Conservation (phyloP, 495 filamentous ascomycete genomes). For the Neurospora sp. region DNA sequence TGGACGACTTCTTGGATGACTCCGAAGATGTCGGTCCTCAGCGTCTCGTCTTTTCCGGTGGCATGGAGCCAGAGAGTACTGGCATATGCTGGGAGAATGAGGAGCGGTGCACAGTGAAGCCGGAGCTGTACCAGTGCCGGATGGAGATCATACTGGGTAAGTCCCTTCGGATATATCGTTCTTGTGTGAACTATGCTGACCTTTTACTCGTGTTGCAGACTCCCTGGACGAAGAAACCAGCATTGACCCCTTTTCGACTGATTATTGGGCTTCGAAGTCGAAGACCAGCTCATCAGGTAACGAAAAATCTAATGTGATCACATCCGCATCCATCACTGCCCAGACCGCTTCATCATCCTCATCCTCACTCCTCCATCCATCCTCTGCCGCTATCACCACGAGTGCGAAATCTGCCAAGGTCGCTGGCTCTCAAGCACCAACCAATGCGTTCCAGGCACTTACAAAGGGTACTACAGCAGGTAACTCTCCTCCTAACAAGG, state of each 20-base stretch:
- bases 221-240: conserved; percentile 29
- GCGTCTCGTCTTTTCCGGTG: conserved; percentile 40
- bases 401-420: background rate
- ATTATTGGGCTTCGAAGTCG: conserved; percentile 57
- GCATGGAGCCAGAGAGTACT: conserved; percentile 63
- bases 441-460: conserved; percentile 19
- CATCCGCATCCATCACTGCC: conserved; percentile 1
- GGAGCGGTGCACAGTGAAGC: conserved; percentile 28
- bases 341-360: background rate
- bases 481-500: background rate
- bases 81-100: conserved; percentile 75
- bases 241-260: conserved; percentile 78
- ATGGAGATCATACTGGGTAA: conserved; percentile 67
- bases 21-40: conserved; percentile 43
- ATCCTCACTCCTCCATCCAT: background rate
- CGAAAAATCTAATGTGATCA: conserved; percentile 5
- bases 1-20: conserved; percentile 71
- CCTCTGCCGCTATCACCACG: background rate
- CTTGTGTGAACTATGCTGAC: conserved; percentile 4
- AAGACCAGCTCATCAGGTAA: conserved; percentile 12
- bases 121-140: conserved; percentile 43
- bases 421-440: background rate
- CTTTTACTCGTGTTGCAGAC: conserved; percentile 14
- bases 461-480: background rate
- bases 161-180: conserved; percentile 9